Evolutionary conservation across 345 rosid genomes (phyloP).

Genomic region (Sisymbrium irio): DNA sequence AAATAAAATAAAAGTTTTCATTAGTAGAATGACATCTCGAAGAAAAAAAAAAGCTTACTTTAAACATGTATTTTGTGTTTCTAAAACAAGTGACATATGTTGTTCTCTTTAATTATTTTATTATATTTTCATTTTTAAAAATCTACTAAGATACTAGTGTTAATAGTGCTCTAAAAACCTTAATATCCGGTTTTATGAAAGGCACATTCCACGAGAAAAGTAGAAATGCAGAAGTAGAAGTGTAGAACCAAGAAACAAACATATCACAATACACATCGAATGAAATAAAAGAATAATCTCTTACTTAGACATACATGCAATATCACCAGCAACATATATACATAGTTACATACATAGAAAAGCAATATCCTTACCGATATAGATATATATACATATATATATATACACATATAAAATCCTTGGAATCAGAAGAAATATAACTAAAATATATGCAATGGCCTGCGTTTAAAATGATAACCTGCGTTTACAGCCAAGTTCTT

Average conservation of each 20-base stretch:
- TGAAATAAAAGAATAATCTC: neutral
- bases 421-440: neutral
- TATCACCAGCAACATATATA: neutral
- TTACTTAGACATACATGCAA: neutral
- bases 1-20: too few species aligned
- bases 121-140: too few species aligned
- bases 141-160: too few species aligned
- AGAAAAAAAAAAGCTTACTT: too few species aligned
- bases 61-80: too few species aligned
- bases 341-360: neutral
- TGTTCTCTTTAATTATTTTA: too few species aligned
- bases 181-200: neutral
- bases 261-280: neutral
- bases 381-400: neutral
- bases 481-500: neutral
- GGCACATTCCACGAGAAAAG: neutral
- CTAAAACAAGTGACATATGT: too few species aligned
- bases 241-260: conserved; percentile 1
- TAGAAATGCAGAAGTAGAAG: neutral
- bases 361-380: neutral
- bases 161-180: neutral
- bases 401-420: neutral
- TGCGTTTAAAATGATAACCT: neutral
- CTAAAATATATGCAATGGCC: neutral
- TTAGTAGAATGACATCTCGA: too few species aligned